A percentile compares a stretch with the other conserved stretches of the same genome.
phyloP scores from a whole-genome alignment of 192 early-diverging fungal species.

The Mortierella alpina region DNA sequence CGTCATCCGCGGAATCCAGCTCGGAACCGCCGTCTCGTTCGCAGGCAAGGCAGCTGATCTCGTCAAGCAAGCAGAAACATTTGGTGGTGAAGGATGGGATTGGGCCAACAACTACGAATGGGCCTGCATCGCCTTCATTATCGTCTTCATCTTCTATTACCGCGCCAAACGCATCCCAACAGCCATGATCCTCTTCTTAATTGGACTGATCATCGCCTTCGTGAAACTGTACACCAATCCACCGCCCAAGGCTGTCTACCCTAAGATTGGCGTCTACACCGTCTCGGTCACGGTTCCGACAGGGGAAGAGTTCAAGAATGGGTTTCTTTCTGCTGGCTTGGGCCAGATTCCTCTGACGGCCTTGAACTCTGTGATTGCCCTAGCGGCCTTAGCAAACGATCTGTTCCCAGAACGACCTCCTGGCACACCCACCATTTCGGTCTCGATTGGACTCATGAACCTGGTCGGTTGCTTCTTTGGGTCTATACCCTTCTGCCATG shows the following conservation, averaged over 20 bases:
- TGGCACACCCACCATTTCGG: conserved; percentile 64
- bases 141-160: conserved; percentile 77
- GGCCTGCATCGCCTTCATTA: conserved; percentile 73
- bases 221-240: conserved; percentile 59
- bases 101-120: conserved; percentile 83
- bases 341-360: conserved; percentile 90
- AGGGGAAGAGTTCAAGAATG: conserved; percentile 70
- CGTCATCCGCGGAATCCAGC: conserved; percentile 81
- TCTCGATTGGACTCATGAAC: conserved; percentile 86
- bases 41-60: conserved; percentile 76
- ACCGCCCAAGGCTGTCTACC: conserved; percentile 54
- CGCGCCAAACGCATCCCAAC: conserved; percentile 67
- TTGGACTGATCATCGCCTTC: conserved; percentile 78
- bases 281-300: conserved; percentile 68
- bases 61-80: conserved; percentile 62
- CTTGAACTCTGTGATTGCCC: conserved; percentile 89
- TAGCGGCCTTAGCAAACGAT: conserved; percentile 80
- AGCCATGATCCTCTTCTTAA: conserved; percentile 77
- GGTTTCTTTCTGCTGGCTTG: conserved; percentile 82
- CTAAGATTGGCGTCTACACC: conserved; percentile 67
- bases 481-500: conserved; percentile 84
- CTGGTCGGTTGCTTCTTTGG: conserved; percentile 83
- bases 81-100: conserved; percentile 64
- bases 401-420: conserved; percentile 78
- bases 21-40: conserved; percentile 80